phyloP scores from a whole-genome alignment of 2,329 filamentous ascomycete species.

The Cadophora sp. region DNA sequence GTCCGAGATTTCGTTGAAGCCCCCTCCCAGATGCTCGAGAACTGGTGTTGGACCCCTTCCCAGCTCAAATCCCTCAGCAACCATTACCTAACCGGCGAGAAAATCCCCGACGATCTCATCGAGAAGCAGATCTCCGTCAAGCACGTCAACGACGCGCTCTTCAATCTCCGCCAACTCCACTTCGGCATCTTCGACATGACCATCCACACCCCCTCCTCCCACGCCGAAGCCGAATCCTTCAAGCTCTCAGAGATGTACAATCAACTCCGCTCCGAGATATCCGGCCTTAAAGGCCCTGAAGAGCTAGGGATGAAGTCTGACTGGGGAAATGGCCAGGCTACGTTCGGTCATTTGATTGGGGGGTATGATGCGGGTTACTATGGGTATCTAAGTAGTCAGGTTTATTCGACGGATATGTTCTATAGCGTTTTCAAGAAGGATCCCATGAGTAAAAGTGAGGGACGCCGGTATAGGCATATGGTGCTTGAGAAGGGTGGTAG shows the following conservation, averaged over 20 bases:
- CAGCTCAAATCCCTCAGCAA: slow-evolving; percentile 71
- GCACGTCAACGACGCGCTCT: slow-evolving; percentile 80
- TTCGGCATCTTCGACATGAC: slow-evolving; percentile 88
- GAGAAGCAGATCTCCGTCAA: slow-evolving; percentile 77
- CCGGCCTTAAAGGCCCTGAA: slow-evolving; percentile 77
- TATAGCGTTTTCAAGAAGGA: slow-evolving; percentile 78
- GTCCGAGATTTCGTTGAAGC: slow-evolving; percentile 76
- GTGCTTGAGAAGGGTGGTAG: slow-evolving; percentile 80
- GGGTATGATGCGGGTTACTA: slow-evolving; percentile 90
- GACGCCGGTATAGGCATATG: slow-evolving; percentile 77
- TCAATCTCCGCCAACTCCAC: slow-evolving; percentile 79
- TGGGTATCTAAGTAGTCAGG: slow-evolving; percentile 75
- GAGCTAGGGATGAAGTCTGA: slow-evolving; percentile 57
- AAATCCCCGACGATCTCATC: slow-evolving; percentile 78
- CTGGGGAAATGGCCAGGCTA: slow-evolving; percentile 81
- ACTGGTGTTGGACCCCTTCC: slow-evolving; percentile 75
- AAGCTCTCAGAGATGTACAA: slow-evolving; percentile 75
- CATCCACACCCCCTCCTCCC: slow-evolving; percentile 73
- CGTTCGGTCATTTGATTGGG: slow-evolving; percentile 82
- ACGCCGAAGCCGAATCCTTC: slow-evolving; percentile 70
- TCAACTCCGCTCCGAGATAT: slow-evolving; percentile 72
- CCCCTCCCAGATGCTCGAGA: slow-evolving; percentile 76
- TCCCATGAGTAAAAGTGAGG: slow-evolving; percentile 78
- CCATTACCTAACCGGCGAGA: slow-evolving; percentile 74
- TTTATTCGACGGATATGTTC: slow-evolving; percentile 89